Evolutionary conservation across 441 rosid genomes (phyloP), one percentile per base, ranked within the genome.

Genomic region (Populus trichocarpa): DNA sequence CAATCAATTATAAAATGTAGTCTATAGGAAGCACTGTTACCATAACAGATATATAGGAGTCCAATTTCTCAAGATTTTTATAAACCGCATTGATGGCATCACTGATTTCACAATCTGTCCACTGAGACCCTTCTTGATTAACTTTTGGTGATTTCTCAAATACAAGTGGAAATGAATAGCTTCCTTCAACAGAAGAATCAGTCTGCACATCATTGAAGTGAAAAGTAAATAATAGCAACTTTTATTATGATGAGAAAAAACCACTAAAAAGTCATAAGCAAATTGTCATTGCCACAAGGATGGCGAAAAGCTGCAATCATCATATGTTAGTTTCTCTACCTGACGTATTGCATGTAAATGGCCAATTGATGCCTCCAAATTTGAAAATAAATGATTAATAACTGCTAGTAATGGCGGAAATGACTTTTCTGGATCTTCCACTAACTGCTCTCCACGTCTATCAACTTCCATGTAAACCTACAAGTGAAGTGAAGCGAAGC

Each of bases 391-490:
- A 64, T 76, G 74, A 78, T 87, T 81, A 35, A 96, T 79, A 67
- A 85, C 75, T 67, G 82, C 80, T 82, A 90, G 78, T 71, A 96
- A 76, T 23, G 88, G 83, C 4, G 93, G 86, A 77, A 92, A 72
- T 40, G 92, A 82, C 82, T 82, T 90, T 80, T 87, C 90, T 3
- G 98, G 93, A 85, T 89, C 90, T 76, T 89, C 86, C 84, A 89
- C 83, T 64, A 91, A 85, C 72, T 91, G 93, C 80, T 90, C 89
- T n/a, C 94, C 93, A 72, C 80, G 73, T 87, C 79, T 90, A 57
- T 91, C 92, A 80, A 94, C 87, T 81, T 94, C 97, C 77, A 89
- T 69, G 79, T 92, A 92, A 81, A 96, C 84, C 99, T 96, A 81
- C 25, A 79, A 67, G 70, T 14, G 20, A 67, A 30, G 30, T 2